Evolutionary conservation across 2,329 filamentous ascomycete species (phyloP).

Genomic region (Lachnellula willkommii): DNA sequence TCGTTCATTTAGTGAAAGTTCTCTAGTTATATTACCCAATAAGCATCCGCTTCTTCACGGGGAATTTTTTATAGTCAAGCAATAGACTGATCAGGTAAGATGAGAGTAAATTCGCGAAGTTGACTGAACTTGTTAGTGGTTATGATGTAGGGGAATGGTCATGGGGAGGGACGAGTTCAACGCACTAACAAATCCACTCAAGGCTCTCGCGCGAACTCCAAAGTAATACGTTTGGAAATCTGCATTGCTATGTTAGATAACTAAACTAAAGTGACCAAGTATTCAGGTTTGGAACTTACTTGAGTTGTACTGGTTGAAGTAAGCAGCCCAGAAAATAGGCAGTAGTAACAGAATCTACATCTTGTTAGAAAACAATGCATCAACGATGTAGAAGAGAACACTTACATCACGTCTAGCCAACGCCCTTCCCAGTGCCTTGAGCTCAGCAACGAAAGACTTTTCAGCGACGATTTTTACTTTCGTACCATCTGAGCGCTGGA

Average conservation of each 20-base stretch:
- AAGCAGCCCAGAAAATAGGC: constrained; percentile 34
- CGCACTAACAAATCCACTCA: constrained; percentile 40
- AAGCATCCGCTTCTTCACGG: constrained; percentile 34
- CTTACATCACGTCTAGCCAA: constrained; percentile 36
- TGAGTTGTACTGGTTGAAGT: constrained; percentile 36
- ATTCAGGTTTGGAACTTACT: constrained; percentile 27
- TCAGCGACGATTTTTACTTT: constrained; percentile 48
- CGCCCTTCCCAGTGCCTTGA: constrained; percentile 29
- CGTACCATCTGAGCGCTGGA: constrained; percentile 57
- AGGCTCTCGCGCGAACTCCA: constrained; percentile 36
- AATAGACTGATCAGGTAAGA: constrained; percentile 41
- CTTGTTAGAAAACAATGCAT: constrained; percentile 6
- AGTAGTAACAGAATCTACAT: constrained; percentile 33
- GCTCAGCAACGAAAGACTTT: constrained; percentile 51
- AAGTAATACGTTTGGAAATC: constrained; percentile 40
- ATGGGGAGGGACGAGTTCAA: background rate
- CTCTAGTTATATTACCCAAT: background rate
- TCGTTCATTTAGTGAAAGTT: background rate
- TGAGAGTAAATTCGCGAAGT: constrained; percentile 38
- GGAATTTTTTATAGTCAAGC: constrained; percentile 38
- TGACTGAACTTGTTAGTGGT: constrained; percentile 10
- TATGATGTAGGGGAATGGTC: background rate
- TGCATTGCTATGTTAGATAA: background rate
- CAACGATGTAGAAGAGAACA: background rate
- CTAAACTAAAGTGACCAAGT: background rate